Evolutionary conservation across 257 asterid species (phyloP).

Genomic region (Marsdenia floribunda): DNA sequence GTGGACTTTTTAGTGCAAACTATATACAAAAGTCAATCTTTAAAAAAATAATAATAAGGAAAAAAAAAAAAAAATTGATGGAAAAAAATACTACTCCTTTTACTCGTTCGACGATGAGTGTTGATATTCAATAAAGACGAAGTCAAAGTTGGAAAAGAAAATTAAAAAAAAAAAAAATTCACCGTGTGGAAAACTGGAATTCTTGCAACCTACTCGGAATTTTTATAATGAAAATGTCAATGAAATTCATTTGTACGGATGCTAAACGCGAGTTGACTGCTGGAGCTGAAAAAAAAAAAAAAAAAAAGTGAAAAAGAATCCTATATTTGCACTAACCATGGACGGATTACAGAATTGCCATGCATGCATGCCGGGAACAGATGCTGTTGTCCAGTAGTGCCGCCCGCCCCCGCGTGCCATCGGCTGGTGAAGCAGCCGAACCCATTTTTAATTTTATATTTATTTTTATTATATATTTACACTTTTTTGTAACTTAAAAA

Average conservation of each 20-base stretch:
- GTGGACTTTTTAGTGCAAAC: neutral
- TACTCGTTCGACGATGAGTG: neutral
- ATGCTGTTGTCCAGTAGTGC: neutral
- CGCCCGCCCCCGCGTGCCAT: neutral
- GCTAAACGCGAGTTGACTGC: neutral
- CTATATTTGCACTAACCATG: neutral
- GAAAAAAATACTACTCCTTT: neutral
- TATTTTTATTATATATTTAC: too few relatives aligned
- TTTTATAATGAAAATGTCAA: neutral
- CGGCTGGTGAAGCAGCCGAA: neutral
- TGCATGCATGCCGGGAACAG: neutral
- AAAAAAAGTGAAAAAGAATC: neutral
- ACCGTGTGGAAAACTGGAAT: conserved; percentile 13
- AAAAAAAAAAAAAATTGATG: neutral
- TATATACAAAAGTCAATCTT: neutral
- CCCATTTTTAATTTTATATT: too few relatives aligned
- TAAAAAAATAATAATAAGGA: too few relatives aligned
- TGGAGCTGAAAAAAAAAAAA: neutral
- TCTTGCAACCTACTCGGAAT: neutral
- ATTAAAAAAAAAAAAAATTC: too few relatives aligned
- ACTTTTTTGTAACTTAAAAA: too few relatives aligned
- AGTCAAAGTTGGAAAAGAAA: conserved; percentile 18
- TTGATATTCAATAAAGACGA: neutral
- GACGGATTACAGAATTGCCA: neutral
- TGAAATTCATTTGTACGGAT: neutral